phyloP scores from a whole-genome alignment of 1,139 yeast genomes.

The Pneumocystis sp. region DNA sequence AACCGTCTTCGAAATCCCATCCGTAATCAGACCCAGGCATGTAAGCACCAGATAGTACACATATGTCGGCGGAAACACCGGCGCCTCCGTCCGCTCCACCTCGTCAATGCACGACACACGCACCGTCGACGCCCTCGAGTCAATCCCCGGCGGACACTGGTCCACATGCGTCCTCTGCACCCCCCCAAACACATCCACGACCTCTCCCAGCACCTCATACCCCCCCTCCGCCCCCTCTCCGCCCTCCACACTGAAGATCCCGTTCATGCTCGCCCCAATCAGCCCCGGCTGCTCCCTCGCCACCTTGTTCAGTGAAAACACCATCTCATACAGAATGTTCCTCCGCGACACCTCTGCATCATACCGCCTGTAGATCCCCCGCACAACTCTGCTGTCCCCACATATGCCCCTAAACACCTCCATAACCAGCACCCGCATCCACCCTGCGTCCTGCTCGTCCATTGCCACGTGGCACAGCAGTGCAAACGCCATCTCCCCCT shows the following conservation, averaged over 20 bases:
- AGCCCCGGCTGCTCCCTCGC: constrained; percentile 16
- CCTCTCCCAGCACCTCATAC: constrained; percentile 2
- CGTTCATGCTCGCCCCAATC: constrained; percentile 9
- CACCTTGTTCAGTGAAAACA: constrained; percentile 30
- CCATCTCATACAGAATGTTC: constrained; percentile 44
- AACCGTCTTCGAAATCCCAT: constrained; percentile 30
- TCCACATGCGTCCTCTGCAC: constrained; percentile 5
- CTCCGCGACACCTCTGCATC: constrained; percentile 46
- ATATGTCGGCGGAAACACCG: constrained; percentile 48
- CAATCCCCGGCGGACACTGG: constrained; percentile 13
- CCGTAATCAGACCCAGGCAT: constrained; percentile 43
- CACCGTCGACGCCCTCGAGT: constrained; percentile 26
- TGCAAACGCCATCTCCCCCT: constrained; percentile 66
- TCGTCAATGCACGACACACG: constrained; percentile 53
- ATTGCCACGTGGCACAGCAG: constrained; percentile 52
- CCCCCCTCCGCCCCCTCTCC: not conserved
- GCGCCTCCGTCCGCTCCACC: constrained; percentile 63
- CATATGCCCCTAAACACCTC: constrained; percentile 56
- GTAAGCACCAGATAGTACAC: constrained; percentile 43
- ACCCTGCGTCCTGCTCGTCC: constrained; percentile 36
- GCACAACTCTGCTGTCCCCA: constrained; percentile 39
- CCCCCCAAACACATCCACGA: constrained; percentile 11
- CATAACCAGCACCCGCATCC: constrained; percentile 61
- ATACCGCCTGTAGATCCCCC: constrained; percentile 43
- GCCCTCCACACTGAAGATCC: constrained; percentile 2